Percentiles rank a stretch among this genome's conserved stretches.
These are phyloP conservation scores for Komagataella kurtzmanii DNA, from an alignment of 805 yeast species.

Conservation along the genomic window DNA sequence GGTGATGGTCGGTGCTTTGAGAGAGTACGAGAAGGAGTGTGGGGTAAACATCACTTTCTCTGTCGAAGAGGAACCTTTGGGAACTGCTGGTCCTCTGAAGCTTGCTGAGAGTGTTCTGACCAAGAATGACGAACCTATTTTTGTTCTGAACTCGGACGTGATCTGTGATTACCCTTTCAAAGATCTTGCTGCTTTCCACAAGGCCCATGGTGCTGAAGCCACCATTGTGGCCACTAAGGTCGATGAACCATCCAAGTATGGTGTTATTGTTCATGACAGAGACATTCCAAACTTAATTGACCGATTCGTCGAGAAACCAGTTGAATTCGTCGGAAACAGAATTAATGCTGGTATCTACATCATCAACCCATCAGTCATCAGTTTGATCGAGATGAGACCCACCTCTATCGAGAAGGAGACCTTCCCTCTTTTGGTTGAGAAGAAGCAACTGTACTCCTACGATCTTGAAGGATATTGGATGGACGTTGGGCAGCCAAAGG, in stretches of 20 bases:
- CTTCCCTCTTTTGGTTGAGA: constrained; percentile 90
- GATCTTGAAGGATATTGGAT: constrained; percentile 99
- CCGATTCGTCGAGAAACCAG: constrained; percentile 98
- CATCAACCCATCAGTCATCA: constrained; percentile 94
- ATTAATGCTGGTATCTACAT: constrained; percentile 98
- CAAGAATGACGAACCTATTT: constrained; percentile 94
- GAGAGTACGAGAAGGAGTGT: constrained; percentile 88
- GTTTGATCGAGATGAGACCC: constrained; percentile 93
- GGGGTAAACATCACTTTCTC: constrained; percentile 94
- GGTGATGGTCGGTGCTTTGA: constrained; percentile 91
- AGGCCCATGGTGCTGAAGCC: constrained; percentile 93
- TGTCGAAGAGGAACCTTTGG: constrained; percentile 98
- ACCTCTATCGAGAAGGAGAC: constrained; percentile 99
- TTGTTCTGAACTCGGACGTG: constrained; percentile 95
- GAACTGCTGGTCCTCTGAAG: constrained; percentile 98
- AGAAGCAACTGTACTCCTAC: constrained; percentile 80
- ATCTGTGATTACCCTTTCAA: constrained; percentile 97
- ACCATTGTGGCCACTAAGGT: constrained; percentile 99
- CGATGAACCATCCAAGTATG: constrained; percentile 98
- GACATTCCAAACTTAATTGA: constrained; percentile 91
- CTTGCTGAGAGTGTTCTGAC: constrained; percentile 88
- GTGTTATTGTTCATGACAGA: constrained; percentile 97
- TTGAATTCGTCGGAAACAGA: constrained; percentile 98
- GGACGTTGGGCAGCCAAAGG: constrained; percentile 99
- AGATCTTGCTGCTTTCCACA: constrained; percentile 88